Conservation (phyloP, 768 basidiomycete species). For the Termitomyces bulborhizus region DNA sequence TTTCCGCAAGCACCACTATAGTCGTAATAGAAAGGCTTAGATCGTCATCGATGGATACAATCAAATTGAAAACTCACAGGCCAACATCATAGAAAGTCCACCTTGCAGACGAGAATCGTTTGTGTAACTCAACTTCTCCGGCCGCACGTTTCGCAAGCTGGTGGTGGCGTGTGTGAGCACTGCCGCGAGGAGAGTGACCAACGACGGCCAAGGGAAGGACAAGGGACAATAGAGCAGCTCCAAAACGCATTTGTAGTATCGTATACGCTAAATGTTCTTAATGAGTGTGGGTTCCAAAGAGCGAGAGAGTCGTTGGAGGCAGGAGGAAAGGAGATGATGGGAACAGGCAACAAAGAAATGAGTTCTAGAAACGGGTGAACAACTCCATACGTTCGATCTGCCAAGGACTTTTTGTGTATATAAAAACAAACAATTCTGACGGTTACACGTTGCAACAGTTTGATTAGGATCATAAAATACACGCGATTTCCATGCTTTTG, state of each 20-base stretch:
- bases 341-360: constrained; percentile 1
- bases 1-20: constrained; percentile 53
- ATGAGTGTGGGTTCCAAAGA: constrained; percentile 13
- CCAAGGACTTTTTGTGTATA: background rate
- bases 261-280: constrained; percentile 7
- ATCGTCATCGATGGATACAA: background rate
- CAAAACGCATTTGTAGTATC: constrained; percentile 20
- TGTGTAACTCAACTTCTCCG: constrained; percentile 32
- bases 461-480: background rate
- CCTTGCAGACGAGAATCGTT: constrained; percentile 31
- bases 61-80: constrained; percentile 26
- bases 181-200: constrained; percentile 24
- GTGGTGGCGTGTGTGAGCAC: constrained; percentile 30
- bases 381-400: background rate
- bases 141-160: constrained; percentile 43
- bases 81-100: constrained; percentile 56
- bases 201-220: constrained; percentile 29
- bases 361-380: background rate
- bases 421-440: background rate
- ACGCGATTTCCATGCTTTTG: background rate
- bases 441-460: background rate
- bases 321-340: constrained; percentile 3
- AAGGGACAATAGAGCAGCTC: constrained; percentile 23
- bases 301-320: constrained; percentile 2
- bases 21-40: background rate